Base-by-base conservation (phyloP, 2,329 filamentous ascomycete genomes). In the Emydomyces testavorans region DNA sequence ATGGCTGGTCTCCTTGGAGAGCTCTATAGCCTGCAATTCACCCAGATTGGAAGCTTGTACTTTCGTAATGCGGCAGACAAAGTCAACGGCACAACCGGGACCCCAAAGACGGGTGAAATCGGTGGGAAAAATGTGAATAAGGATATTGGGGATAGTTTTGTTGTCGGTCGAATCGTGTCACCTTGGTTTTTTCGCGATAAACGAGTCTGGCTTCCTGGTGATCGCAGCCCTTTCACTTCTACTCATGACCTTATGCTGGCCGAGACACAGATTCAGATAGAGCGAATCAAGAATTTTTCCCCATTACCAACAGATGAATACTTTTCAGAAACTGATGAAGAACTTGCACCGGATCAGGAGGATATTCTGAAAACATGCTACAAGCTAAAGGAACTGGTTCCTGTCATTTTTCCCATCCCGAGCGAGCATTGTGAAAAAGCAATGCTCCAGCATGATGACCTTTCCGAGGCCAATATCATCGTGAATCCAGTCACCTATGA, bases 271-370 rank as follows among this genome's bases (percentile, higher is more conserved):
- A 44, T 44, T 13, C 41, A 44, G 24, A 44, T 21, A 7, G 28
- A 44, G 34, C 26, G 41, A 21, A 6, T 44, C 28, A 44, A 44
- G 20, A 32, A 44, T 24, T 21, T 44, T 3, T 44, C 41, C 15
- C 41, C 41, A 18, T 21, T 44, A 31, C 28, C 24, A 35, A 34
- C 41, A 32, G 41, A 44, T 44, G 41, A 44, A 32, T 44, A 44
- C 34, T 44, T 21, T n/a, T 44, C 41, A 4, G 41, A 34, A 34
- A 44, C 15, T 28, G 41, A 44, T 8, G 16, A 32, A 35, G 41
- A 32, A 20, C 2, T 44, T 20, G 28, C 41, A 21, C 10, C 10
- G 15, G 26, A 44, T 10, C 18, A 18, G 8, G 41, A 32, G 3
- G 10, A 8, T 7, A n/a, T n/a, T 6, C n/a, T 44, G 18, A 16